Evolutionary conservation across 495 filamentous ascomycete genomes (phyloP), one percentile per base, ranked within the genome.

Genomic region (Aspergillus heteromorphus): DNA sequence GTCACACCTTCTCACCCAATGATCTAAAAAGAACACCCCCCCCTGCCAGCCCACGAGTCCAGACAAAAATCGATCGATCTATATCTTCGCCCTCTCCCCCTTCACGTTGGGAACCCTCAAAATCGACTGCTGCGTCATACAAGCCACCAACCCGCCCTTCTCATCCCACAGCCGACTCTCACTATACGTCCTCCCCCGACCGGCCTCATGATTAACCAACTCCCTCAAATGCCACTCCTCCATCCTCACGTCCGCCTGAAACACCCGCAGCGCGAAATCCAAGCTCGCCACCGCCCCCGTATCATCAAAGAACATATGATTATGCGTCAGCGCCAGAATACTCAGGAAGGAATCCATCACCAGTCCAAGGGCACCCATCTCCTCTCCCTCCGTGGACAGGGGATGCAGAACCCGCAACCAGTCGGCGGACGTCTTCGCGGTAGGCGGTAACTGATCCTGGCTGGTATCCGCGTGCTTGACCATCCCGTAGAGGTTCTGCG

Each of bases 61-160:
- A 27, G 4, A 6, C 31, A 36, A 36, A 36, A 36, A 10, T 10
- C 31, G 2, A 36, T 14, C 31, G 25, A 45, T 25, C 20, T 19
- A 50, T 6, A 51, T 51, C 36, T 49, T 55, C 3, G 31, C 34
- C 20, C 31, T 42, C 18, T 4, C 7, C n/a, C 23, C 23, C 23
- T 7, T 27, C 23, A 7, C 23, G 4, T 27, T 27, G n/a, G 23
- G n/a, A 27, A 49, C 45, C 34, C 55, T 30, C 48, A 57, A 34
- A 52, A 57, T 57, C 23, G 21, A 40, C 48, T 52, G 48, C 41
- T 57, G 55, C 17, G 45, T 51, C 55, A 57, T 57, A 52, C 18
- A 36, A 19, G 55, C 55, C 11, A 57, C 55, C 27, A 57, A 9
- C 16, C 20, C 23, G 48, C 45, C 16, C 16, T 49, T 27, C 31